Evolutionary conservation across 2,329 filamentous ascomycete species (phyloP).

Genomic region (Mycosphaerelloides madeirae): DNA sequence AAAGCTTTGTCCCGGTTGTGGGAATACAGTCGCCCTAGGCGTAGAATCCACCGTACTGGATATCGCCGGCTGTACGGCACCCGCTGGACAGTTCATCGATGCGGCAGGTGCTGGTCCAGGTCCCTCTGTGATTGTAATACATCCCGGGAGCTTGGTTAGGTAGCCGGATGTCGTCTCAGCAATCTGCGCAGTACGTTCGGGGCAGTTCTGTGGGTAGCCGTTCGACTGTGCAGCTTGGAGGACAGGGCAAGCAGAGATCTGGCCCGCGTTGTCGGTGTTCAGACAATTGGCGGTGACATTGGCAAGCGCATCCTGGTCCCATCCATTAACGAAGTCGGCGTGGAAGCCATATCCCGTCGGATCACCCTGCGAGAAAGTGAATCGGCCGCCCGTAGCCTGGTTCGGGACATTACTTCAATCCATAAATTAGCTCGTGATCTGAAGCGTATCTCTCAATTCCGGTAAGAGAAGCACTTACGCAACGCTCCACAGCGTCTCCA

Average conservation of each 20-base stretch:
- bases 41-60: conserved; percentile 27
- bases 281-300: conserved; percentile 36
- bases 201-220: conserved; percentile 28
- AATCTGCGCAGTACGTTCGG: conserved; percentile 27
- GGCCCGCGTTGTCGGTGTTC: conserved; percentile 33
- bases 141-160: conserved; percentile 32
- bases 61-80: conserved; percentile 20
- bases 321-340: conserved; percentile 51
- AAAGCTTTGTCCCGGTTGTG: conserved; percentile 21
- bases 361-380: conserved; percentile 47
- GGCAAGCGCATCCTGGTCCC: conserved; percentile 39
- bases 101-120: conserved; percentile 27
- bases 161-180: conserved; percentile 28
- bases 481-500: conserved; percentile 36
- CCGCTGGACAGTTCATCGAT: conserved; percentile 28
- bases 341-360: conserved; percentile 51
- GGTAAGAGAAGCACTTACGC: too few relatives aligned
- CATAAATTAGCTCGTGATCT: too few relatives aligned
- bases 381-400: conserved; percentile 34
- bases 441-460: too few relatives aligned
- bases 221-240: conserved; percentile 29
- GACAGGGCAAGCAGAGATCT: conserved; percentile 33
- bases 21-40: conserved; percentile 26
- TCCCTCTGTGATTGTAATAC: conserved; percentile 30
- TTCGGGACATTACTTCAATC: conserved; percentile 36